Evolutionary conservation across 495 filamentous ascomycete genomes (phyloP).

Genomic region (Talaromyces wortmannii): DNA sequence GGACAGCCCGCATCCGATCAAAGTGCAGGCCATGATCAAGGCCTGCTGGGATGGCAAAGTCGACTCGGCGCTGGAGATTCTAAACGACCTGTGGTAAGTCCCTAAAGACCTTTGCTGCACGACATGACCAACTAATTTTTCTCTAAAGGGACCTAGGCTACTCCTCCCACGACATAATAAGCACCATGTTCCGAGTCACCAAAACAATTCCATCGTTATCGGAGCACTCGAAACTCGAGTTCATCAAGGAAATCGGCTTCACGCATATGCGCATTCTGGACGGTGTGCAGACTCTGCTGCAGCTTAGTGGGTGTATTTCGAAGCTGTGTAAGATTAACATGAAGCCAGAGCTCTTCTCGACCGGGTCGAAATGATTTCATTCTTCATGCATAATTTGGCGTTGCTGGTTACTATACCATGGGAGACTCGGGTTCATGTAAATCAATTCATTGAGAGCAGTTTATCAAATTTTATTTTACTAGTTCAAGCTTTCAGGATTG

Average conservation of each 20-base stretch:
- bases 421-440: too few species aligned
- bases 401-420: neutral
- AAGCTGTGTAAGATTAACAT: constrained; percentile 91
- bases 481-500: too few species aligned
- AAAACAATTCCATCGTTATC: constrained; percentile 86
- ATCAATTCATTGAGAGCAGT: too few species aligned
- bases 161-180: constrained; percentile 94
- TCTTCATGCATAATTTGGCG: constrained; percentile 2
- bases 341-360: constrained; percentile 79
- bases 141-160: constrained; percentile 69
- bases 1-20: constrained; percentile 93
- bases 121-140: neutral
- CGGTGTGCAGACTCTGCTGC: constrained; percentile 89
- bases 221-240: constrained; percentile 90
- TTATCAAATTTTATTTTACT: too few species aligned
- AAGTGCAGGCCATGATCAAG: constrained; percentile 97
- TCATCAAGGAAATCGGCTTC: constrained; percentile 97
- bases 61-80: constrained; percentile 74
- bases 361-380: constrained; percentile 14
- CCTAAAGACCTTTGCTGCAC: neutral
- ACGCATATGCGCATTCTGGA: constrained; percentile 99
- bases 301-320: constrained; percentile 86
- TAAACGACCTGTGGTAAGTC: constrained; percentile 82
- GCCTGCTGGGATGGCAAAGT: constrained; percentile 88
- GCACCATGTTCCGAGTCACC: constrained; percentile 97